A percentile compares a stretch with the other conserved stretches of the same genome.
These are phyloP conservation scores for Pichia gijzeniarum DNA, from an alignment of 805 yeast genomes.

Conservation along the genomic window DNA sequence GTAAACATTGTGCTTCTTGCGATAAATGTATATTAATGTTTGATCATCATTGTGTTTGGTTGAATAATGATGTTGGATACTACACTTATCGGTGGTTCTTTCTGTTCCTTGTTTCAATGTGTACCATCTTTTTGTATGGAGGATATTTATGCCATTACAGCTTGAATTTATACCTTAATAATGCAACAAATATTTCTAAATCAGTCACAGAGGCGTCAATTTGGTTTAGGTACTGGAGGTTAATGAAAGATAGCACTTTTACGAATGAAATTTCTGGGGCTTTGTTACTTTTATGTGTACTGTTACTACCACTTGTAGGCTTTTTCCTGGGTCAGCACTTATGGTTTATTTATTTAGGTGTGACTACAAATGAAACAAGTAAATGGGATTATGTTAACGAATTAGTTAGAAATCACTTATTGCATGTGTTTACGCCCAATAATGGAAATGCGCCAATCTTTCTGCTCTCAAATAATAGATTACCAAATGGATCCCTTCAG, in stretches of 20 bases:
- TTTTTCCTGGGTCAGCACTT: conserved; percentile 38
- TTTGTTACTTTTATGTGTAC: conserved; percentile 34
- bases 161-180: conserved; percentile 13
- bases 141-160: conserved; percentile 30
- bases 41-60: conserved; percentile 58
- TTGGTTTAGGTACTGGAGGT: conserved; percentile 18
- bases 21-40: conserved; percentile 54
- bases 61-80: conserved; percentile 52
- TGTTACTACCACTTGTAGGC: conserved; percentile 33
- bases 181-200: neutral
- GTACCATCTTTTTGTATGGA: conserved; percentile 37
- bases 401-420: conserved; percentile 26
- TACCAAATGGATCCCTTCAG: conserved; percentile 4
- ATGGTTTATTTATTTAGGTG: conserved; percentile 46
- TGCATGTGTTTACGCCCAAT: conserved; percentile 22
- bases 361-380: conserved; percentile 48
- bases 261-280: conserved; percentile 37
- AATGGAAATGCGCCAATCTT: neutral
- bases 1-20: conserved; percentile 71
- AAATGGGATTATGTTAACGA: conserved; percentile 49
- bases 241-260: conserved; percentile 26
- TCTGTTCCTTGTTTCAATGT: conserved; percentile 31
- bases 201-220: conserved; percentile 10
- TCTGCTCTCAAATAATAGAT: conserved; percentile 3
- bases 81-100: conserved; percentile 46